Percentiles rank a stretch among this genome's conserved stretches.
Conservation (phyloP, 768 basidiomycete species). For the Cystofilobasidium macerans region DNA sequence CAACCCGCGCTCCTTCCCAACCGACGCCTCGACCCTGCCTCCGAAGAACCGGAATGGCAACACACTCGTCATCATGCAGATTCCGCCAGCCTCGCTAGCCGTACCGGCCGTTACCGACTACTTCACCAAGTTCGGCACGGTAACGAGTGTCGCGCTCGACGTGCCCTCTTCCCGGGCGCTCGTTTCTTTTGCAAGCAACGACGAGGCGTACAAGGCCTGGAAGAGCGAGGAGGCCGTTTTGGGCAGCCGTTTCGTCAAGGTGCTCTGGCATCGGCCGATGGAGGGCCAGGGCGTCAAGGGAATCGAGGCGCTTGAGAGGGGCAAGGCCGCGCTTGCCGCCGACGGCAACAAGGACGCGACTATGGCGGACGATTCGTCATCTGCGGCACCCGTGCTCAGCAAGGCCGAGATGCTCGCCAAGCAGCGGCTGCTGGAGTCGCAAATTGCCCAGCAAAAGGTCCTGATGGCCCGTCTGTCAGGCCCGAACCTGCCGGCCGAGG, state of each 20-base stretch:
- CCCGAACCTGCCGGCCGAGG: conserved; percentile 52
- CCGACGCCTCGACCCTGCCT: conserved; percentile 31
- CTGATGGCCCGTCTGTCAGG: conserved; percentile 59
- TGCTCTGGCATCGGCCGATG: conserved; percentile 91
- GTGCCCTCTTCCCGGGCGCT: conserved; percentile 61
- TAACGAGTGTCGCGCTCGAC: conserved; percentile 86
- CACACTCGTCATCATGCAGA: conserved; percentile 78
- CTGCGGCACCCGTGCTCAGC: neutral
- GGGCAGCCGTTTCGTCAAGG: conserved; percentile 83
- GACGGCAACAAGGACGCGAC: conserved; percentile 30
- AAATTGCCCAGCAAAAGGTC: conserved; percentile 78
- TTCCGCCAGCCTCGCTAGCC: conserved; percentile 69
- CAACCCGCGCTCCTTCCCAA: too few relatives aligned
- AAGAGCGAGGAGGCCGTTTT: conserved; percentile 91
- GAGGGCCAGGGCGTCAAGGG: conserved; percentile 78
- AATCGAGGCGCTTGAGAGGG: conserved; percentile 65
- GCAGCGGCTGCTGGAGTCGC: conserved; percentile 63
- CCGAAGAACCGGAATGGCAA: conserved; percentile 31
- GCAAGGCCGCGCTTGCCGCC: conserved; percentile 59
- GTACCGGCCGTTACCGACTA: conserved; percentile 69
- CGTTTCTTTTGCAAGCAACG: conserved; percentile 72
- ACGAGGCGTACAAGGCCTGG: conserved; percentile 79
- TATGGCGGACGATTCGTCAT: conserved; percentile 25
- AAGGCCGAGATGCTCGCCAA: conserved; percentile 44
- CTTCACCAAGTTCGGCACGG: conserved; percentile 85